phyloP scores from a whole-genome alignment of 768 basidiomycete species.

The Pleurotus citrinopileatus region DNA sequence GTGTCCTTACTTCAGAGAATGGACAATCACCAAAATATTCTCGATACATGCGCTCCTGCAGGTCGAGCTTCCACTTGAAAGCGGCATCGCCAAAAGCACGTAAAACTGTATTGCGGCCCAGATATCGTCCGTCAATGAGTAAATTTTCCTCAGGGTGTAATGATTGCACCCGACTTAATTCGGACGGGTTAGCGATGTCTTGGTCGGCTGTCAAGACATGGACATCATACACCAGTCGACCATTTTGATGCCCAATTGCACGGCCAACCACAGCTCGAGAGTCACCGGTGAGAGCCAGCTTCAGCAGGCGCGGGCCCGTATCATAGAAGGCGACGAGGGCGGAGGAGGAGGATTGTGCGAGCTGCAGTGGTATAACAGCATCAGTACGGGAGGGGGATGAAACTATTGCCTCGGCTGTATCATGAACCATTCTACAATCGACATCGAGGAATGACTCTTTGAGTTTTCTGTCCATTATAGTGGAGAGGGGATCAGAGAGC shows the following conservation, averaged over 20 bases:
- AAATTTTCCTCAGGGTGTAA: slow-evolving; percentile 28
- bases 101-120: slow-evolving; percentile 16
- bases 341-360: slow-evolving; percentile 31
- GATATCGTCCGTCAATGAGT: slow-evolving; percentile 23
- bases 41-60: slow-evolving; percentile 31
- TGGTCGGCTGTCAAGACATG: slow-evolving; percentile 39
- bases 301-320: slow-evolving; percentile 27
- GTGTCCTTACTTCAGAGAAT: slow-evolving; percentile 31
- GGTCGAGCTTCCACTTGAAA: slow-evolving; percentile 38
- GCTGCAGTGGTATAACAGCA: slow-evolving; percentile 22
- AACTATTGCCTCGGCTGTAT: slow-evolving; percentile 20
- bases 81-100: slow-evolving; percentile 43
- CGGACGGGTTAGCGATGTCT: slow-evolving; percentile 28
- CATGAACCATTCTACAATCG: slow-evolving; percentile 31
- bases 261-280: slow-evolving; percentile 41
- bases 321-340: slow-evolving; percentile 35
- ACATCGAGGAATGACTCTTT: slow-evolving; percentile 27
- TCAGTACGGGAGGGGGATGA: slow-evolving; percentile 18
- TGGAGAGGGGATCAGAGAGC: slow-evolving; percentile 12
- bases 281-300: slow-evolving; percentile 37
- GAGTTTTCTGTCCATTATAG: slow-evolving; percentile 23
- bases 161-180: slow-evolving; percentile 26
- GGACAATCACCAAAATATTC: slow-evolving; percentile 32
- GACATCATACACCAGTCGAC: slow-evolving; percentile 30
- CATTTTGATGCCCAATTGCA: slow-evolving; percentile 18